Percentiles rank a stretch among this genome's conserved stretches.
phyloP scores from a whole-genome alignment of 2,329 filamentous ascomycete genomes.

The Penicillium freii region DNA sequence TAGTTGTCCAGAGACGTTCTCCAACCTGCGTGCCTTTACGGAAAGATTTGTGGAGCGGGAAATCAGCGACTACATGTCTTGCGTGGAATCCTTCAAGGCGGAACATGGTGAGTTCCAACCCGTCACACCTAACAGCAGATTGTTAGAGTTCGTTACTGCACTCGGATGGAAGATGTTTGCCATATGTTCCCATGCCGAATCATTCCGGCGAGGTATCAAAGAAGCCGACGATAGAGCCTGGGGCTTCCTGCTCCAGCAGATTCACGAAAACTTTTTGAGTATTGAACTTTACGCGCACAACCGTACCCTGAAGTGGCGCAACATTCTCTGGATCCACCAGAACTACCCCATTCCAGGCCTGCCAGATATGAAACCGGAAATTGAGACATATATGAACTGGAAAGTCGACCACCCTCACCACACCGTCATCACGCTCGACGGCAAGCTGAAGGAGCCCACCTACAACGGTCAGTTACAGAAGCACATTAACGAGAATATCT shows the following conservation, averaged over 20 bases:
- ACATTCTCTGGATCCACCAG: neutral
- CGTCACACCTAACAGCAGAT: neutral
- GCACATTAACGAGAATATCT: slow-evolving; percentile 1
- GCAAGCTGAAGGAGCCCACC: neutral
- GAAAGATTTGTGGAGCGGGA: neutral
- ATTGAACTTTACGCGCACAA: slow-evolving; percentile 26
- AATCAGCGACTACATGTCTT: neutral
- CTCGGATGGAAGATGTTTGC: slow-evolving; percentile 28
- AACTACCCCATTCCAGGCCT: neutral
- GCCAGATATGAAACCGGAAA: neutral
- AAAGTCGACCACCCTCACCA: slow-evolving; percentile 17
- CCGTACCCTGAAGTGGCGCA: slow-evolving; percentile 28
- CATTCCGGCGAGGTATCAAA: slow-evolving; percentile 21
- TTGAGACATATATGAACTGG: slow-evolving; percentile 1
- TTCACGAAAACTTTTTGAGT: slow-evolving; percentile 21
- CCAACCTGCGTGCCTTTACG: neutral
- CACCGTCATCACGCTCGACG: slow-evolving; percentile 4
- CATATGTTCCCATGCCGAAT: slow-evolving; percentile 28
- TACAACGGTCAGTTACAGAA: neutral
- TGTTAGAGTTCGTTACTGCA: slow-evolving; percentile 8
- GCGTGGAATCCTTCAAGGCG: neutral
- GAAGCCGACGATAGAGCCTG: slow-evolving; percentile 13
- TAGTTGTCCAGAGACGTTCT: neutral
- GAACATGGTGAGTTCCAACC: slow-evolving; percentile 1
- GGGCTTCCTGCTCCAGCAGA: slow-evolving; percentile 14